Conservation (phyloP, 1,139 yeast species). For the Geotrichum macrosporum region DNA sequence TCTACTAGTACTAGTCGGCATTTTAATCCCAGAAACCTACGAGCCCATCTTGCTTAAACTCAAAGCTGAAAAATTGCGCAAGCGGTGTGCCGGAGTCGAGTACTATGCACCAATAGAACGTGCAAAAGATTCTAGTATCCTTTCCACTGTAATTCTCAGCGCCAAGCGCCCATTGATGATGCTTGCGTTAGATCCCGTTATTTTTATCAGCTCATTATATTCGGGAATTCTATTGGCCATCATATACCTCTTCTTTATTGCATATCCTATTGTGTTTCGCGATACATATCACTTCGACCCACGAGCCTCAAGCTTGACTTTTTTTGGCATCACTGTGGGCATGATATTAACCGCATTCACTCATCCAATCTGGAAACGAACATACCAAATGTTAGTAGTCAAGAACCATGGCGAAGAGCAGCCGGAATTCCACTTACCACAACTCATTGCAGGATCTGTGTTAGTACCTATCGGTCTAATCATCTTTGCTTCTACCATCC, state of each 20-base stretch:
- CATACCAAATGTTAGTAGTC: slow-evolving; percentile 20
- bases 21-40: slow-evolving; percentile 67
- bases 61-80: slow-evolving; percentile 52
- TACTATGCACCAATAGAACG: slow-evolving; percentile 46
- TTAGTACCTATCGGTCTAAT: slow-evolving; percentile 55
- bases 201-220: slow-evolving; percentile 54
- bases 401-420: slow-evolving; percentile 21
- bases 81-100: slow-evolving; percentile 47
- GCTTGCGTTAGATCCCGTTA: slow-evolving; percentile 56
- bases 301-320: slow-evolving; percentile 18
- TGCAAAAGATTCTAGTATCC: slow-evolving; percentile 30
- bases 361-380: slow-evolving; percentile 24
- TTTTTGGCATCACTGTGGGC: slow-evolving; percentile 19
- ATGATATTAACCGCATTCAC: slow-evolving; percentile 19
- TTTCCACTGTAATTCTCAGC: slow-evolving; percentile 40
- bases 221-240: slow-evolving; percentile 50
- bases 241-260: slow-evolving; percentile 22
- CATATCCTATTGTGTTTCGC: slow-evolving; percentile 22
- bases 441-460: slow-evolving; percentile 43
- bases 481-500: slow-evolving; percentile 59
- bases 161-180: slow-evolving; percentile 53
- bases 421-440: slow-evolving; percentile 51
- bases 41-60: slow-evolving; percentile 56
- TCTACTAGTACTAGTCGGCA: slow-evolving; percentile 46
- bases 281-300: slow-evolving; percentile 19